phyloP scores from a whole-genome alignment of 805 yeast genomes.

The Dipodascus geniculatus region DNA sequence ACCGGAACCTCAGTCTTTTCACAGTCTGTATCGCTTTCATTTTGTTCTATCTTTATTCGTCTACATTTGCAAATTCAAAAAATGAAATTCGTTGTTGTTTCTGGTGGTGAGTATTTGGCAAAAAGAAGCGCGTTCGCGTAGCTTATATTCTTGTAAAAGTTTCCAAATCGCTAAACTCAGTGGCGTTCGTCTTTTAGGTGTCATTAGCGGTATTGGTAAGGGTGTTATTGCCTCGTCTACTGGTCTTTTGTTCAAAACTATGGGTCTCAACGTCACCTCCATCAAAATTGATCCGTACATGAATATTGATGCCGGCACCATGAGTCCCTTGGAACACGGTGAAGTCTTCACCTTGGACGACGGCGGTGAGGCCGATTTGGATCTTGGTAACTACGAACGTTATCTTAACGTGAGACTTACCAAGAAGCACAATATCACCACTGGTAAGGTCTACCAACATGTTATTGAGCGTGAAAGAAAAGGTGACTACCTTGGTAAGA shows the following conservation, averaged over 20 bases:
- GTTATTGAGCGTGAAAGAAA: slow-evolving; percentile 91
- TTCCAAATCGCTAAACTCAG: too few relatives aligned
- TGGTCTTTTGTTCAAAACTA: slow-evolving; percentile 84
- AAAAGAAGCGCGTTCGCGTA: slow-evolving; percentile 2
- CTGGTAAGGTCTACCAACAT: slow-evolving; percentile 91
- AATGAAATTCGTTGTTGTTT: slow-evolving; percentile 98
- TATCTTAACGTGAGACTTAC: slow-evolving; percentile 90
- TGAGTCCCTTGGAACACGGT: slow-evolving; percentile 99
- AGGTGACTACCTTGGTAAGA: slow-evolving; percentile 96
- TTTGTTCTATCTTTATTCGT: background rate
- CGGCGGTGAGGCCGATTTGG: slow-evolving; percentile 98
- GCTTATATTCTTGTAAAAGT: background rate
- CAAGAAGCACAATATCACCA: slow-evolving; percentile 90
- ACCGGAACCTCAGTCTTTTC: background rate
- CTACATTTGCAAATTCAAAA: background rate
- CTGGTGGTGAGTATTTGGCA: slow-evolving; percentile 48
- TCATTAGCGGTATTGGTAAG: slow-evolving; percentile 97
- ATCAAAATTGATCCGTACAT: slow-evolving; percentile 98
- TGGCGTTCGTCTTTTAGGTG: slow-evolving; percentile 40
- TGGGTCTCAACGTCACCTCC: slow-evolving; percentile 91
- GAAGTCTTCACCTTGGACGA: slow-evolving; percentile 96
- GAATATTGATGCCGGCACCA: slow-evolving; percentile 99
- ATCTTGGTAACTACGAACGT: slow-evolving; percentile 95
- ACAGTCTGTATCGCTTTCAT: too few relatives aligned
- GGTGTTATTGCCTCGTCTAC: slow-evolving; percentile 97